Evolutionary conservation across 352 stramenopile species (phyloP), one percentile per base, ranked within the genome.

Genomic region (Halophytophthora polymorphica): DNA sequence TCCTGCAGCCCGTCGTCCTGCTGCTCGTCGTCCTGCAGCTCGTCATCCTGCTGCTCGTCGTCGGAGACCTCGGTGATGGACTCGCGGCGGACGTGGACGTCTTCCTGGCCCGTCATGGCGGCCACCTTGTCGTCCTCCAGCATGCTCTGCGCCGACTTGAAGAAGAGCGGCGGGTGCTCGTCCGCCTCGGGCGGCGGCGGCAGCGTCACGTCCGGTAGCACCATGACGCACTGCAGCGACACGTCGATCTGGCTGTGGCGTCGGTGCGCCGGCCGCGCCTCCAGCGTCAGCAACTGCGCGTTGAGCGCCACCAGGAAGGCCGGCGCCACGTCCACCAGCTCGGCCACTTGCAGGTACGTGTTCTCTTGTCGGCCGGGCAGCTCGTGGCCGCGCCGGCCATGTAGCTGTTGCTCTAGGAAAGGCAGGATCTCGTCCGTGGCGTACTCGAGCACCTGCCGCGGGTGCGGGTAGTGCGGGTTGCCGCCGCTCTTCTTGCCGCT

Each of bases 211-310:
- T 93, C 79, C 8, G 83, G 83, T 28, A 93, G 54, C 45, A 91
- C 64, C 78, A 93, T 88, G 14, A 91, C 80, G 31, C 69, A 87
- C 60, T 83, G 41, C 21, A 93, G 46, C 21, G 67, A 72, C 14
- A 88, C 69, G 61, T 93, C 78, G 38, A 93, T 86, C 52, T 90
- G 72, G 45, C 76, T 87, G n/a, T 80, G 68, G 50, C 73, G 58
- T 19, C 83, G 61, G 39, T 91, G 80, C 37, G 50, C 48, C 15
- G 83, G 83, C 11, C 83, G 73, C 1, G 50, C 56, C 41, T 87
- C 76, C 2, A 87, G 63, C 17, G 64, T 40, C 51, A 93, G 45
- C 19, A 90, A 38, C 52, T 86, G 66, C 42, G 72, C 68, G 51
- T 93, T 93, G 8, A 93, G 58, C 45, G 75, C 50, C 31, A 66